Evolutionary conservation across 176 grass and related monocot species (phyloP), one percentile per base, ranked within the genome.

Genomic region (Juncus effusus): DNA sequence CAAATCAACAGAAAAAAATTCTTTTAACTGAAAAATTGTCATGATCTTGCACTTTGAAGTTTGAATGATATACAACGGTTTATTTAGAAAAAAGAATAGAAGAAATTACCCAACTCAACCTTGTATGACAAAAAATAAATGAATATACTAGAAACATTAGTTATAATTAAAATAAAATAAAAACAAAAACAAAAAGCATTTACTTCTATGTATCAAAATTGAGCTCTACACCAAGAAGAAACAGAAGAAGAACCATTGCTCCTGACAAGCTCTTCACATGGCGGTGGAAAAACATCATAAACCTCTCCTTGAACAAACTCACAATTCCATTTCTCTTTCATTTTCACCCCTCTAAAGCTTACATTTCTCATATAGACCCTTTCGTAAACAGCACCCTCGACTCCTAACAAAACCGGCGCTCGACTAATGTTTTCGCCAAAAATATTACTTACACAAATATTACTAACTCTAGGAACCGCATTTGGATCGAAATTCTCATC

Each of bases 251-350:
- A 78, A 1, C 57, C 56, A 64, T 86, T 84, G 15, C 38, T 84
- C 53, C 54, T 85, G 7, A 91, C 58, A 72, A 72, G 54, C 71
- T 89, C 77, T 69, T 76, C 66, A 70, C 87, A 96, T 0, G 87
- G 87, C 36, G 42, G 59, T 63, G 92, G 92, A 40, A 66, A 81
- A 74, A 87, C 93, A 56, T 81, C 77, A 61, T 79, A 79, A 0
- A 78, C 87, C 68, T 91, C 87, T 72, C 93, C 93, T 5, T 61
- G 69, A 2, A 86, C 63, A 28, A 90, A 91, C n/a, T 88, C 82
- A 1, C 93, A 96, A 0, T 77, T 82, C 93, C 87, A 96, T 56
- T 55, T 50, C 7, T 38, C 16, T 65, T 77, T 74, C 62, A 51
- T 73, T 19, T 59, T 65, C 42, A 75, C 69, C 38, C 67, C 77